Evolutionary conservation across 1,284 basidiomycete species (phyloP).

Genomic region (Cryptococcus hybrid): DNA sequence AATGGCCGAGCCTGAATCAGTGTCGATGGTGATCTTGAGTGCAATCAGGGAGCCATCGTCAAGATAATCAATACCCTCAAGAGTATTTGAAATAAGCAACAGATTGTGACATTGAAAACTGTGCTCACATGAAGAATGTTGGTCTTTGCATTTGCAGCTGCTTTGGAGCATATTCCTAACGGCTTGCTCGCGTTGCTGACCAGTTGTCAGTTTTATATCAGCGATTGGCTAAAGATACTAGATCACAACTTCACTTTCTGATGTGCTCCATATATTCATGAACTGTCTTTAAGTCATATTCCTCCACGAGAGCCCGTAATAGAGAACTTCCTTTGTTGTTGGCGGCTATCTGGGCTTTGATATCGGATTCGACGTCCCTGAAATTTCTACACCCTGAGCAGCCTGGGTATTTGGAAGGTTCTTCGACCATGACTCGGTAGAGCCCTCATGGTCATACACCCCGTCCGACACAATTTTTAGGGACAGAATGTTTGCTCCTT

Average conservation of each 20-base stretch:
- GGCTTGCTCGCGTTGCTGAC: constrained; percentile 79
- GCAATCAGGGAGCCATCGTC: constrained; percentile 88
- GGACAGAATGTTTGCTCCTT: constrained; percentile 81
- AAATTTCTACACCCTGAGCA: constrained; percentile 20
- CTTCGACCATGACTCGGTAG: constrained; percentile 71
- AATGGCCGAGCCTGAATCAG: constrained; percentile 70
- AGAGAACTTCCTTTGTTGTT: constrained; percentile 90
- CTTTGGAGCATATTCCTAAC: constrained; percentile 74
- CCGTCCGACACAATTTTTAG: constrained; percentile 91
- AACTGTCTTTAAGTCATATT: constrained; percentile 82
- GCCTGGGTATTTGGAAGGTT: constrained; percentile 63
- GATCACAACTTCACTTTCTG: constrained; percentile 14
- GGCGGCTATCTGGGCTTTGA: constrained; percentile 93
- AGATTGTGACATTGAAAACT: not conserved
- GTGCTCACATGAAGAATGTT: constrained; percentile 59
- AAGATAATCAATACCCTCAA: constrained; percentile 31
- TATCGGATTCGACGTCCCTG: constrained; percentile 73
- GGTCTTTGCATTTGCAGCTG: constrained; percentile 47
- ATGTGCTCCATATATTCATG: constrained; percentile 93
- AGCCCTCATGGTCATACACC: constrained; percentile 72
- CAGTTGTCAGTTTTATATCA: not conserved
- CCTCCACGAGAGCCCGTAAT: constrained; percentile 69
- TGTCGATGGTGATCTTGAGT: constrained; percentile 76
- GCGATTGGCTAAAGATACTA: not conserved
- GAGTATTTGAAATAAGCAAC: not conserved